A percentile compares a stretch with the other conserved stretches of the same genome.
Evolutionary conservation across 805 yeast species (phyloP).

Genomic region (Hanseniaspora osmophila): DNA sequence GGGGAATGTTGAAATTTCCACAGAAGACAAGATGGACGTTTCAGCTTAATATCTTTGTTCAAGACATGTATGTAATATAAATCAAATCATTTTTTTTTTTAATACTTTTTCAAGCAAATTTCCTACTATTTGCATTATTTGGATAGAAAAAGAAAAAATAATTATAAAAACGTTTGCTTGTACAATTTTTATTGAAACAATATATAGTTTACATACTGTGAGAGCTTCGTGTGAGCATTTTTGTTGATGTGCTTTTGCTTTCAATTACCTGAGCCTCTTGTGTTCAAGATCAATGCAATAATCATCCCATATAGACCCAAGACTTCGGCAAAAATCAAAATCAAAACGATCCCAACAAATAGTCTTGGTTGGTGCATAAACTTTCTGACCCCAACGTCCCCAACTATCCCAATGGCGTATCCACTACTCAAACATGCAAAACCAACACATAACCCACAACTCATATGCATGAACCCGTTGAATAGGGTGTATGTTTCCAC

Average conservation of each 20-base stretch:
- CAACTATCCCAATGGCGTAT: slow-evolving; percentile 88
- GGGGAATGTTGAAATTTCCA: slow-evolving; percentile 53
- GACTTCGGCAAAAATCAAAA: slow-evolving; percentile 82
- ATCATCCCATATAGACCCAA: slow-evolving; percentile 89
- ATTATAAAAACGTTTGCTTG: too few relatives aligned
- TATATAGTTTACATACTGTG: not conserved
- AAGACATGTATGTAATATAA: slow-evolving; percentile 13
- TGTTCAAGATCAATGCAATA: slow-evolving; percentile 81
- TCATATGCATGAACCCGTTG: slow-evolving; percentile 95
- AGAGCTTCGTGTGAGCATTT: too few relatives aligned
- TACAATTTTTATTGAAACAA: not conserved
- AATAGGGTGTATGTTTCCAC: slow-evolving; percentile 67
- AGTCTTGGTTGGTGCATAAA: slow-evolving; percentile 77
- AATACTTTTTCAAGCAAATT: not conserved
- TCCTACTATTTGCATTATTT: not conserved
- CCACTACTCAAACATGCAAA: slow-evolving; percentile 94
- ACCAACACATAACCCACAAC: slow-evolving; percentile 92
- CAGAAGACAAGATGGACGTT: slow-evolving; percentile 8
- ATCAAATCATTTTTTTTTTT: slow-evolving; percentile 21
- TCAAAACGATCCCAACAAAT: slow-evolving; percentile 80
- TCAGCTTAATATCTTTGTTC: slow-evolving; percentile 4
- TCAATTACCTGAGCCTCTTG: slow-evolving; percentile 54
- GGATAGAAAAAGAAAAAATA: too few relatives aligned
- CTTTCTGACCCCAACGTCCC: slow-evolving; percentile 85
- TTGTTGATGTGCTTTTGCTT: too few relatives aligned